Percentiles rank a stretch among this genome's conserved stretches.
These are phyloP conservation scores for Platanthera zijinensis DNA, from an alignment of 106 monocot genomes.

Conservation along the genomic window DNA sequence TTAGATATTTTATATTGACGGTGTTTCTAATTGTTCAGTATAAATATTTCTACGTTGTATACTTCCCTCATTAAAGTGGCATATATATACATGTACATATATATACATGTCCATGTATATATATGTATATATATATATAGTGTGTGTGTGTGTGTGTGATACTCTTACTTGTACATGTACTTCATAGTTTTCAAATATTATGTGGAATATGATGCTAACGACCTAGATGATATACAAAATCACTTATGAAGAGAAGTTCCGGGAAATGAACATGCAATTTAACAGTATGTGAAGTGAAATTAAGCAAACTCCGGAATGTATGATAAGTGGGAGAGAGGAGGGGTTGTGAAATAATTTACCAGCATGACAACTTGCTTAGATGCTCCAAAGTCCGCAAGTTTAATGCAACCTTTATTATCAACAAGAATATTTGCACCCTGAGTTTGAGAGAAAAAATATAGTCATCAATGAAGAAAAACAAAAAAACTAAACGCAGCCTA, in stretches of 20 bases:
- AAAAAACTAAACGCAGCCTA: background rate
- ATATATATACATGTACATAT: no score
- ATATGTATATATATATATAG: no score
- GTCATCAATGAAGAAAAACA: background rate
- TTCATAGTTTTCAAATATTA: no score
- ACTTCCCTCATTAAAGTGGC: no score
- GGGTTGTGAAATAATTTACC: conserved; percentile 26
- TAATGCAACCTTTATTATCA: conserved; percentile 97
- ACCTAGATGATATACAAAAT: background rate
- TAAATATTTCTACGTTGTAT: no score
- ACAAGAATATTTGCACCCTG: conserved; percentile 97
- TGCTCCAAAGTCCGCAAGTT: conserved; percentile 96
- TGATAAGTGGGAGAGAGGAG: background rate
- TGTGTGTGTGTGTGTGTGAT: no score
- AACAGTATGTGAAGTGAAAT: background rate
- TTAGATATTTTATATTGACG: no score
- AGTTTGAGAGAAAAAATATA: background rate
- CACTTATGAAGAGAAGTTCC: background rate
- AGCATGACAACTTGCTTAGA: conserved; percentile 93
- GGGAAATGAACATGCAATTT: no score
- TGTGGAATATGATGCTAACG: background rate
- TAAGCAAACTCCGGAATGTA: background rate
- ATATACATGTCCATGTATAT: no score
- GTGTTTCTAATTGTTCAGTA: no score
- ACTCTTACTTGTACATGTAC: no score